Evolutionary conservation across 352 stramenopile genomes (phyloP), one percentile per base, ranked within the genome.

Genomic region (Phytophthora constricta): DNA sequence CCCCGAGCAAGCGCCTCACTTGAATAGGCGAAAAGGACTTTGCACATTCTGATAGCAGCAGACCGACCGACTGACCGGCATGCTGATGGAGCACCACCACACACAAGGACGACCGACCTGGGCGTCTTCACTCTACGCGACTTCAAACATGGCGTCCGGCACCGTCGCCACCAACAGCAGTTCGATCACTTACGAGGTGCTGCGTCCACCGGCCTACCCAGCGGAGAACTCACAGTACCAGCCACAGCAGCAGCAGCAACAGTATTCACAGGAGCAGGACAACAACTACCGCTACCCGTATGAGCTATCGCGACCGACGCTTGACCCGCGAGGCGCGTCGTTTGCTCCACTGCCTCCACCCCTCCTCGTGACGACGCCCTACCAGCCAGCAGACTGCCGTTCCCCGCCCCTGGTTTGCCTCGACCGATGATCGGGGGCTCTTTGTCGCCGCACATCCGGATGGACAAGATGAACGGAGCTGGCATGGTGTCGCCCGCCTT

Each of bases 1-100:
- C 33, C 22, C 52, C 42, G 22, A 55, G 39, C 19, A 16, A n/a
- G n/a, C n/a, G n/a, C n/a, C n/a, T n/a, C 47, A 52, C 28, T 17
- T 42, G 17, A 49, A 4, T 13, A n/a, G n/a, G n/a, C n/a, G n/a
- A n/a, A n/a, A n/a, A n/a, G n/a, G n/a, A n/a, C n/a, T n/a, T n/a
- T n/a, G n/a, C n/a, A n/a, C n/a, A n/a, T n/a, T n/a, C n/a, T n/a
- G n/a, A n/a, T n/a, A 54, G 11, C 50, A 47, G 19, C 37, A 5
- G 16, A 16, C 33, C 46, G 46, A 54, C 28, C 57, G 31, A 37
- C 17, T 19, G 37, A 45, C 34, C 5, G 62, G 39, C 52, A 70
- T 70, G 60, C 60, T 63, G 49, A 74, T 74, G 66, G 66, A 74
- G 54, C 66, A 74, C 55, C 61, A 51, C 42, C 50, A 69, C 53